Percentiles rank a stretch among this genome's conserved stretches.
Conservation (phyloP, 768 basidiomycete species). For the Boletellus emodensis region DNA sequence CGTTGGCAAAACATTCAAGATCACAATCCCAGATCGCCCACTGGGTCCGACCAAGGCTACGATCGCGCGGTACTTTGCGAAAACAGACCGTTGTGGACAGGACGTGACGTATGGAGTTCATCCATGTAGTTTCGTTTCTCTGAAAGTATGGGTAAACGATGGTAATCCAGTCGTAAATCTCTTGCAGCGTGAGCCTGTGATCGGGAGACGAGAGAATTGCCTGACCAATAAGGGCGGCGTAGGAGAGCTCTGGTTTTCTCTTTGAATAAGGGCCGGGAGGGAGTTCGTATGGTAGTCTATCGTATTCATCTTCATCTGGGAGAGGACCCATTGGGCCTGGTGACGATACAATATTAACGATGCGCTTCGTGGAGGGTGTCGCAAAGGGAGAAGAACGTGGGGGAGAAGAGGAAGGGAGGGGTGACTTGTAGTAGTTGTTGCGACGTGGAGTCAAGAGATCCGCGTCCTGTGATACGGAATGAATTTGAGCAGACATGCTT, state of each 20-base stretch:
- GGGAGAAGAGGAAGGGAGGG: slow-evolving; percentile 60
- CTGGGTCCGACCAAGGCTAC: slow-evolving; percentile 73
- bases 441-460: slow-evolving; percentile 51
- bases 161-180: slow-evolving; percentile 96
- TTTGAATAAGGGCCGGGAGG: slow-evolving; percentile 82
- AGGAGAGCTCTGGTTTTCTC: slow-evolving; percentile 81
- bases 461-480: slow-evolving; percentile 32
- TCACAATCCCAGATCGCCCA: slow-evolving; percentile 88
- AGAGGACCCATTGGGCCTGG: slow-evolving; percentile 71
- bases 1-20: slow-evolving; percentile 76
- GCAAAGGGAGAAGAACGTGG: slow-evolving; percentile 56
- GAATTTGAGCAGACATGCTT: slow-evolving; percentile 28
- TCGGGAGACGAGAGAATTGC: slow-evolving; percentile 83
- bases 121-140: slow-evolving; percentile 92
- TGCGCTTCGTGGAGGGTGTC: slow-evolving; percentile 52
- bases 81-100: slow-evolving; percentile 90
- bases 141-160: slow-evolving; percentile 92
- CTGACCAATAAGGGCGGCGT: slow-evolving; percentile 94
- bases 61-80: slow-evolving; percentile 76
- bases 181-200: slow-evolving; percentile 84
- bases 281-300: slow-evolving; percentile 66
- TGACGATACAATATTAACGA: slow-evolving; percentile 78
- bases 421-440: slow-evolving; percentile 41
- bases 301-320: slow-evolving; percentile 63
- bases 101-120: slow-evolving; percentile 97